Evolutionary conservation across 2,329 filamentous ascomycete species (phyloP), one percentile per base, ranked within the genome.

Genomic region (Plectosphaerella plurivora): DNA sequence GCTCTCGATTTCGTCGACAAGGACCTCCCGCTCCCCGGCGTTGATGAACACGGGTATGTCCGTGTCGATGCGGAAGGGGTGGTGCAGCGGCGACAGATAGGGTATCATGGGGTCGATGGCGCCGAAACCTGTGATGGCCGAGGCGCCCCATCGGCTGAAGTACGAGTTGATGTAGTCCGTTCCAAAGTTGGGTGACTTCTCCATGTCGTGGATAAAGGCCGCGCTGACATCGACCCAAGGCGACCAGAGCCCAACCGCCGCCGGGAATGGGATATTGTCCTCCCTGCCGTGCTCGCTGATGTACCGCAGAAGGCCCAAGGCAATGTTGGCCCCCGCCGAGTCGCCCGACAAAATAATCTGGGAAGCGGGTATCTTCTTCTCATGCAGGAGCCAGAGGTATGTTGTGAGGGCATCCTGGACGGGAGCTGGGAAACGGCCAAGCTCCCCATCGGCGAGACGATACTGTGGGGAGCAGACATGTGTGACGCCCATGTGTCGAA

Each of bases 331-430:
- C 4, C 67, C 67, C 0, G 66, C 65, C 8, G 64, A 66, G 57
- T 68, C 66, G 33, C 66, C 66, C 5, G 64, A 67, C 4, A 68
- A 16, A 35, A 68, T 56, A 48, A 68, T 61, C 11, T 62, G 60
- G 7, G 50, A 37, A 3, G 62, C 41, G 2, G 65, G 61, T 46
- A 68, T 64, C 3, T 54, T 37, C 41, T 61, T 47, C 4, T 58
- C 56, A 2, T 49, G 51, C 8, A 63, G 22, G 2, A 68, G 59
- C 49, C 60, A 52, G 5, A 62, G 50, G 49, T 68, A 68, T 2
- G 61, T 56, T 16, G 66, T 67, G 10, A 68, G 39, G 16, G 62
- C 62, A 47, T 68, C 65, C 50, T 68, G 65, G 4, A 68, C 42
- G 3, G 63, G 57, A 4, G 65, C 65, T 10, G 66, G 65, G 51